Evolutionary conservation across 768 basidiomycete species (phyloP).

Genomic region (Boletus rubescentipes): DNA sequence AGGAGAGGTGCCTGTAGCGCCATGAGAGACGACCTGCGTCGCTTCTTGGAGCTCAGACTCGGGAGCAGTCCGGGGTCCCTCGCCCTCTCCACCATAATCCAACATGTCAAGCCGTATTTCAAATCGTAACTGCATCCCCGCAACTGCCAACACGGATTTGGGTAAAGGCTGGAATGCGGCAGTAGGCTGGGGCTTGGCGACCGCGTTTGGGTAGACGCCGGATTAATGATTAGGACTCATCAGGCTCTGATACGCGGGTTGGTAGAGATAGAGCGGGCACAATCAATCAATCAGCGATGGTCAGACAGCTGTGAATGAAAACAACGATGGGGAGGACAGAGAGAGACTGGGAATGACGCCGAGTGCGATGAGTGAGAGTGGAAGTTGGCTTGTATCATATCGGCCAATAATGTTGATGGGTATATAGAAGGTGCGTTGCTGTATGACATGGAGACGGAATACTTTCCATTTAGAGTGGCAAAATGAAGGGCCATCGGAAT

Average conservation of each 20-base stretch:
- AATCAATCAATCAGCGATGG: conserved; percentile 20
- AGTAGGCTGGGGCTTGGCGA: conserved; percentile 24
- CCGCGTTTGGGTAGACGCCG: conserved; percentile 14
- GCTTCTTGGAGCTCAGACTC: conserved; percentile 8
- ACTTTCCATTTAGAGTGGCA: conserved; percentile 21
- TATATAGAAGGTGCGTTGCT: conserved; percentile 19
- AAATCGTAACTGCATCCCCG: conserved; percentile 18
- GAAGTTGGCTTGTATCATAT: conserved; percentile 13
- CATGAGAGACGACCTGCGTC: conserved; percentile 17
- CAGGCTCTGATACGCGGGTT: conserved; percentile 9
- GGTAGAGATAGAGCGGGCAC: neutral
- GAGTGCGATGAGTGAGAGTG: conserved; percentile 5
- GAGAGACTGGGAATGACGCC: neutral
- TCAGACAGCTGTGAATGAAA: neutral
- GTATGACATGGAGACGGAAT: conserved; percentile 24
- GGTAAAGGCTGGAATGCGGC: conserved; percentile 14
- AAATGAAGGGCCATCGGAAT: conserved; percentile 32
- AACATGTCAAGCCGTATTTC: conserved; percentile 14
- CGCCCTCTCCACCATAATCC: conserved; percentile 7
- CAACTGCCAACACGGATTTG: conserved; percentile 20
- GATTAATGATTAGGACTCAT: conserved; percentile 3
- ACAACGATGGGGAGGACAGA: neutral
- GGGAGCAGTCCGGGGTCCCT: conserved; percentile 15
- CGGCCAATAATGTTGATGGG: conserved; percentile 19
- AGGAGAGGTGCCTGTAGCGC: conserved; percentile 10